These are phyloP conservation scores for Blastobotrys capitulatus DNA, from an alignment of 1,139 yeast species.

Conservation along the genomic window DNA sequence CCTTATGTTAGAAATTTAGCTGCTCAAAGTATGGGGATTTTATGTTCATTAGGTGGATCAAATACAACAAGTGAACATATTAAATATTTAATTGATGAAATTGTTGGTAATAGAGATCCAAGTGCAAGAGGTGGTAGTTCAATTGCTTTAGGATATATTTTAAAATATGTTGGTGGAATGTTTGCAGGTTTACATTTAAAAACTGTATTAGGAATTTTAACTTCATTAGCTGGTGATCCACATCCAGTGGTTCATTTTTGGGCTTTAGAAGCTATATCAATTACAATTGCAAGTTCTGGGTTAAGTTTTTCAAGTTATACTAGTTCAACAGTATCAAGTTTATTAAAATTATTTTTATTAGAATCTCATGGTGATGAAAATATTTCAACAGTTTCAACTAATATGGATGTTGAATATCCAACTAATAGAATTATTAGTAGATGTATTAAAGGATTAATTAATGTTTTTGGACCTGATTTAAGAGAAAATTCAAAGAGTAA, in stretches of 20 bases:
- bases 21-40: constrained; percentile 63
- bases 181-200: constrained; percentile 36
- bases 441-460: constrained; percentile 40
- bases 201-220: constrained; percentile 51
- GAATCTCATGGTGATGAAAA: constrained; percentile 53
- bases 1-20: constrained; percentile 43
- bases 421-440: constrained; percentile 39
- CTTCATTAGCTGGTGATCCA: constrained; percentile 67
- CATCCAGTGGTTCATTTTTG: constrained; percentile 79
- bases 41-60: constrained; percentile 41
- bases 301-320: constrained; percentile 43
- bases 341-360: constrained; percentile 44
- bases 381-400: constrained; percentile 40
- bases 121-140: constrained; percentile 60
- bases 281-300: constrained; percentile 52
- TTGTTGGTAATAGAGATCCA: constrained; percentile 59
- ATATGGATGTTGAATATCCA: constrained; percentile 42
- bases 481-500: constrained; percentile 28
- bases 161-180: constrained; percentile 44
- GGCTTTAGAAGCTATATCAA: constrained; percentile 55
- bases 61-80: constrained; percentile 45
- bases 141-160: constrained; percentile 55
- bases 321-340: constrained; percentile 41
- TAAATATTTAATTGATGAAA: constrained; percentile 51
- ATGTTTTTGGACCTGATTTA: constrained; percentile 47